Conservation (phyloP, 208 protist genomes). For the Crithidia brevicula region DNA sequence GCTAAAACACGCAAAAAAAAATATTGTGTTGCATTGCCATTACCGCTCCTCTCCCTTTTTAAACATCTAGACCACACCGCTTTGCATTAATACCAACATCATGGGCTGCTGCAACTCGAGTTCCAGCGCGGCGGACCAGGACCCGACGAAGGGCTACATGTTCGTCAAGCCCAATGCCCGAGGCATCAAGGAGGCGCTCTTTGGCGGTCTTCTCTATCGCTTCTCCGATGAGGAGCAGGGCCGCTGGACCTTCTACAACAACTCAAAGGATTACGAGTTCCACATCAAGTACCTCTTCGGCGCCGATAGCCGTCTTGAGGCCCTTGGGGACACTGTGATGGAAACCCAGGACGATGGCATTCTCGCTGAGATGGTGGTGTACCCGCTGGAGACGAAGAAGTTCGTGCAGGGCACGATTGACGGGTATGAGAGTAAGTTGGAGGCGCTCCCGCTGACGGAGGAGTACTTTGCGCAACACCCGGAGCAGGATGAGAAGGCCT, state of each 20-base stretch:
- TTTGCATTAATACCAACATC: too few species aligned
- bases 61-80: too few species aligned
- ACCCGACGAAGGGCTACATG: conserved; percentile 36
- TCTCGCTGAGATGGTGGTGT: conserved; percentile 55
- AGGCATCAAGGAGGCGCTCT: conserved; percentile 56
- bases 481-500: conserved; percentile 59
- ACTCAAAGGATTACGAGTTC: conserved; percentile 86
- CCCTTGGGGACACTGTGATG: conserved; percentile 52
- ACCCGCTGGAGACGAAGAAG: conserved; percentile 69
- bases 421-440: conserved; percentile 79
- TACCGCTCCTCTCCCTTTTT: too few species aligned
- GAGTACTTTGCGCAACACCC: conserved; percentile 79
- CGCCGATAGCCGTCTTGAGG: conserved; percentile 47
- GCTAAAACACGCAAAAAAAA: too few species aligned
- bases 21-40: too few species aligned
- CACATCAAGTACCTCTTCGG: conserved; percentile 82
- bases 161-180: conserved; percentile 22
- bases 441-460: conserved; percentile 72
- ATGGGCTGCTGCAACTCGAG: conserved; percentile 36
- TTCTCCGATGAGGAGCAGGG: conserved; percentile 45
- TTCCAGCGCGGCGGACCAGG: conserved; percentile 6
- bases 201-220: conserved; percentile 80
- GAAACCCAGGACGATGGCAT: conserved; percentile 73
- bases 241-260: conserved; percentile 74
- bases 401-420: conserved; percentile 65